Evolutionary conservation across 176 grass and related monocot species (phyloP).

Genomic region (Ananas comosus): DNA sequence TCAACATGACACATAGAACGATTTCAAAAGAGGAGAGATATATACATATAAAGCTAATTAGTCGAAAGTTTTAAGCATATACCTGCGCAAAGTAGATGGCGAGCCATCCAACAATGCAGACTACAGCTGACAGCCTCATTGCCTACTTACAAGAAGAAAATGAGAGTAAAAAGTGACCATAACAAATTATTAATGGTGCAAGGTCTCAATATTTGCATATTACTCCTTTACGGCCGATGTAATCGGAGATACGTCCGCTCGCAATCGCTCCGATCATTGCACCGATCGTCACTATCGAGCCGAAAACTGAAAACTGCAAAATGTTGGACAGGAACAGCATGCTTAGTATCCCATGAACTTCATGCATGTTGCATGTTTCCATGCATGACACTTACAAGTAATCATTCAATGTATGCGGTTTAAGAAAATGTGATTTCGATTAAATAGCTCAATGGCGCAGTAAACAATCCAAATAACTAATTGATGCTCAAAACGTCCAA

Average conservation of each 20-base stretch:
- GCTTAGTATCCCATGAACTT: too few relatives aligned
- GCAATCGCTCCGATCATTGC: conserved; percentile 41
- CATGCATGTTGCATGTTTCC: too few relatives aligned
- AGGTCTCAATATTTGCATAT: neutral
- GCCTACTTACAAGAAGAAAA: conserved; percentile 28
- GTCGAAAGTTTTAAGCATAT: neutral
- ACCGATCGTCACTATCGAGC: conserved; percentile 44
- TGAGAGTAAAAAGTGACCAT: neutral
- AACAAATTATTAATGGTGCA: neutral
- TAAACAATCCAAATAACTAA: too few relatives aligned
- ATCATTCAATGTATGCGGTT: too few relatives aligned
- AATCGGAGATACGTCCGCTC: conserved; percentile 39
- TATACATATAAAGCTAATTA: neutral
- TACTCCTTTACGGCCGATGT: conserved; percentile 54
- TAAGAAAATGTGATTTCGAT: too few relatives aligned
- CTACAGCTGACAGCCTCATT: conserved; percentile 42
- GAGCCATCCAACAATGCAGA: conserved; percentile 49
- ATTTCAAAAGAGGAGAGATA: neutral
- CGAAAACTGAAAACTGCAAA: conserved; percentile 44
- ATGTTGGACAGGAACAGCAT: neutral
- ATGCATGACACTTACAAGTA: too few relatives aligned
- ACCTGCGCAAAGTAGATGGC: conserved; percentile 37
- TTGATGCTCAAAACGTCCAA: too few relatives aligned
- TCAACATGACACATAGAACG: neutral
- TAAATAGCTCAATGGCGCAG: too few relatives aligned